Conservation (phyloP, 2,329 filamentous ascomycete species). For the Arthroderma uncinatum region DNA sequence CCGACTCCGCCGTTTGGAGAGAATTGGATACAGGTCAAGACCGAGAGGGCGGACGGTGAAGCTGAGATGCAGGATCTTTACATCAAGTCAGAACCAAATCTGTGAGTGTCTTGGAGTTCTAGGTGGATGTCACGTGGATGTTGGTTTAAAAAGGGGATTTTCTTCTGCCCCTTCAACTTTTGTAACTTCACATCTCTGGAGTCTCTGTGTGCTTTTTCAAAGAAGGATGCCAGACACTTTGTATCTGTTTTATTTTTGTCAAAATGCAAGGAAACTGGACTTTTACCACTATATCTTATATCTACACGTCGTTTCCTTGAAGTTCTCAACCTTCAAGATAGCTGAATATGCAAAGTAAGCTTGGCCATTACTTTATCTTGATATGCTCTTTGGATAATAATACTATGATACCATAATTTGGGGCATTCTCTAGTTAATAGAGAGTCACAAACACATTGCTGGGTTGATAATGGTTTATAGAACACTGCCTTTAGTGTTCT, state of each 20-base stretch:
- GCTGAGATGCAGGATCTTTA: constrained; percentile 12
- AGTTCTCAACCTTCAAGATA: neutral
- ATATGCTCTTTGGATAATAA: neutral
- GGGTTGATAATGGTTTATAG: neutral
- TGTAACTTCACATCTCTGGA: neutral
- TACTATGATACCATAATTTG: neutral
- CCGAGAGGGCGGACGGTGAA: constrained; percentile 14
- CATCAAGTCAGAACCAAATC: constrained; percentile 19
- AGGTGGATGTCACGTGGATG: neutral
- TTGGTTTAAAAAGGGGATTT: neutral
- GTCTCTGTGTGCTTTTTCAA: neutral
- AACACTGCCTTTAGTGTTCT: neutral
- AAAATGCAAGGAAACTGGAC: neutral
- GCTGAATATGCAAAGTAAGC: neutral
- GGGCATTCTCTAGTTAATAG: neutral
- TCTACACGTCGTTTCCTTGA: neutral
- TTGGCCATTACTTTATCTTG: neutral
- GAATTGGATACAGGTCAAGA: constrained; percentile 21
- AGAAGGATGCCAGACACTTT: neutral
- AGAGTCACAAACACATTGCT: neutral
- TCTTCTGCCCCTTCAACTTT: too few relatives aligned
- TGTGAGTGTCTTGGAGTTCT: neutral
- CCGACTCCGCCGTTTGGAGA: constrained; percentile 11
- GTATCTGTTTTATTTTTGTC: neutral
- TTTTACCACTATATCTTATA: neutral